phyloP scores from a whole-genome alignment of 2,329 filamentous ascomycete genomes.

The Calonectria hongkongensis region DNA sequence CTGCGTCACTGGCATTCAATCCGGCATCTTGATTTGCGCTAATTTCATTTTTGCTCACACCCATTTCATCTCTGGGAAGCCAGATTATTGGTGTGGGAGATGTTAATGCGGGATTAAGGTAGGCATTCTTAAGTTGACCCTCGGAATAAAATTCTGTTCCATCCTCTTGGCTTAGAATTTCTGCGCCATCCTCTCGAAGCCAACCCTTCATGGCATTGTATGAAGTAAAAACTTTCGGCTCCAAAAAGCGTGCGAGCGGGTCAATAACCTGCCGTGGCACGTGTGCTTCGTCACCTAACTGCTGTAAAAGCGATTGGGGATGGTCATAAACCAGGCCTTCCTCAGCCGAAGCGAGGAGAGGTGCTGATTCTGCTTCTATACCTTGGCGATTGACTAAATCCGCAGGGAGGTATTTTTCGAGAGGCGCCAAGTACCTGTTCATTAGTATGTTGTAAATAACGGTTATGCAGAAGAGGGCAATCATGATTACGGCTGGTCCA shows the following conservation, averaged over 20 bases:
- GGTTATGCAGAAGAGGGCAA: not conserved
- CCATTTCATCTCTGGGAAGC: not conserved
- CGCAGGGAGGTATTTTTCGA: slow-evolving; percentile 6
- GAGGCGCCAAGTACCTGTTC: not conserved
- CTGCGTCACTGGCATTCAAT: not conserved
- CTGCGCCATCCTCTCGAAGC: not conserved
- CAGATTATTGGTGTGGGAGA: not conserved
- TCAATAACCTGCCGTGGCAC: not conserved
- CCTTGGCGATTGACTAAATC: not conserved
- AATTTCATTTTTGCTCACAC: not conserved
- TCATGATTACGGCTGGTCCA: not conserved
- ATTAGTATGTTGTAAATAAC: not conserved
- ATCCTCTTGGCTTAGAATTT: not conserved
- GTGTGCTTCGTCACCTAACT: not conserved
- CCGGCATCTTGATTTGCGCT: not conserved
- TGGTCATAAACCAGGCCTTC: not conserved
- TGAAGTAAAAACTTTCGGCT: not conserved
- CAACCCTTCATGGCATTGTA: slow-evolving; percentile 2
- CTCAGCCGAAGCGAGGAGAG: not conserved
- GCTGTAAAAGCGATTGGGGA: not conserved
- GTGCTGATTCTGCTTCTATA: not conserved
- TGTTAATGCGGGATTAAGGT: not conserved
- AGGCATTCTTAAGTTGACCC: not conserved
- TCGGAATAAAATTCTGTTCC: not conserved
- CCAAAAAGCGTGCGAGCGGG: not conserved